These are phyloP conservation scores for Candida sithepensis DNA, from an alignment of 805 yeast genomes.

Conservation along the genomic window DNA sequence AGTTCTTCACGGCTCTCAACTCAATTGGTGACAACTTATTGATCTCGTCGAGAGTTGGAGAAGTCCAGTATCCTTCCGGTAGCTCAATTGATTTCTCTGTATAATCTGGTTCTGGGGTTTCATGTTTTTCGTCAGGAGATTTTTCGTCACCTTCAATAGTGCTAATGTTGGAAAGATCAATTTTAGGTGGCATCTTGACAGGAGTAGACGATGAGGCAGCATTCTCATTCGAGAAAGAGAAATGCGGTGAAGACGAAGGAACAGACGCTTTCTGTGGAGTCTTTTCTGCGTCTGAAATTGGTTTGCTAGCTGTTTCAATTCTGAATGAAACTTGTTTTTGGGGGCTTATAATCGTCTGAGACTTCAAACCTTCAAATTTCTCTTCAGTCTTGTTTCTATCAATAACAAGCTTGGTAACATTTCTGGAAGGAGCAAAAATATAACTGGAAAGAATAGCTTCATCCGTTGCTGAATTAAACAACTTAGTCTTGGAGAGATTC, in stretches of 20 bases:
- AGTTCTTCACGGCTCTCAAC: constrained; percentile 57
- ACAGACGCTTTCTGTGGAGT: not conserved
- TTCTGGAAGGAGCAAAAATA: constrained; percentile 61
- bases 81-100: constrained; percentile 7
- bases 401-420: constrained; percentile 51
- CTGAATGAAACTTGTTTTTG: constrained; percentile 34
- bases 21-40: constrained; percentile 57
- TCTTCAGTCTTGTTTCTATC: constrained; percentile 34
- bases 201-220: constrained; percentile 2
- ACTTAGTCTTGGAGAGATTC: constrained; percentile 13
- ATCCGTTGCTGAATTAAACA: constrained; percentile 52
- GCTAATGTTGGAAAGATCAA: not conserved
- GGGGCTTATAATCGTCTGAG: constrained; percentile 17
- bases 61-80: constrained; percentile 79
- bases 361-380: constrained; percentile 21
- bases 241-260: constrained; percentile 4
- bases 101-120: not conserved
- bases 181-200: not conserved
- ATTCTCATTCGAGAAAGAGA: constrained; percentile 1
- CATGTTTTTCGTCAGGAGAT: not conserved
- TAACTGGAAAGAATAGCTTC: constrained; percentile 67
- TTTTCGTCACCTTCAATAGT: not conserved
- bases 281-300: not conserved
- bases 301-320: constrained; percentile 7
- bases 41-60: constrained; percentile 69